A percentile compares a stretch with the other conserved stretches of the same genome.
These are phyloP conservation scores for Nothopassalora personata DNA, from an alignment of 2,329 filamentous ascomycete genomes.

Conservation along the genomic window DNA sequence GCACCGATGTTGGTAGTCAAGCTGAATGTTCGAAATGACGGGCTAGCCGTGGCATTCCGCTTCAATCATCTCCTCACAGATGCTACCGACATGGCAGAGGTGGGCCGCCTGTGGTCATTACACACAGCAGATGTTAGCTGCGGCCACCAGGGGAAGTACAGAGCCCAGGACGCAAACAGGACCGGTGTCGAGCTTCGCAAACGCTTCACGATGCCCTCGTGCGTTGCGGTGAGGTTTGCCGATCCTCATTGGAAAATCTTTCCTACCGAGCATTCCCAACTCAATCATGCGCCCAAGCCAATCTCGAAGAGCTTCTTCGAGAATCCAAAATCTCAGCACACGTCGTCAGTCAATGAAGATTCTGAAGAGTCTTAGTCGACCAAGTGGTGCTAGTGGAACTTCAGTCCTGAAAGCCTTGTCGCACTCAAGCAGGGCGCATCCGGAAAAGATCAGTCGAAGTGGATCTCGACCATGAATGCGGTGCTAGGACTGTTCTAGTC, in stretches of 20 bases:
- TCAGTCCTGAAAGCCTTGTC: slow-evolving; percentile 11
- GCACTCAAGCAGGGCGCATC: slow-evolving; percentile 14
- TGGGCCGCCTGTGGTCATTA: slow-evolving; percentile 17
- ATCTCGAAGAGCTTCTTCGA: background rate
- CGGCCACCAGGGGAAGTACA: background rate
- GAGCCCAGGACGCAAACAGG: background rate
- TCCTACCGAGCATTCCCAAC: slow-evolving; percentile 9
- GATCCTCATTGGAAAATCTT: slow-evolving; percentile 12
- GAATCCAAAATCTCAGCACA: slow-evolving; percentile 6
- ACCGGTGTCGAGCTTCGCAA: slow-evolving; percentile 5
- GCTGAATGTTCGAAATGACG: slow-evolving; percentile 14
- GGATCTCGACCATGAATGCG: slow-evolving; percentile 21
- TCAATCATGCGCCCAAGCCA: slow-evolving; percentile 6
- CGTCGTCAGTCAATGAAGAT: background rate
- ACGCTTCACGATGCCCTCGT: slow-evolving; percentile 9
- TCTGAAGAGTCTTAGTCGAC: slow-evolving; percentile 3
- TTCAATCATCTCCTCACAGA: slow-evolving; percentile 18
- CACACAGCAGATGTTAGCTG: slow-evolving; percentile 14
- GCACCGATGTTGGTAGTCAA: slow-evolving; percentile 12
- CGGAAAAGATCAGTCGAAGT: slow-evolving; percentile 1
- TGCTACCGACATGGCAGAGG: slow-evolving; percentile 7
- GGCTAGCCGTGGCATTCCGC: slow-evolving; percentile 13
- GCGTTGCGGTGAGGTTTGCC: background rate
- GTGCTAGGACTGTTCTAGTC: slow-evolving; percentile 20
- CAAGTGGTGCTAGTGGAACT: slow-evolving; percentile 14